Evolutionary conservation across 2,329 filamentous ascomycete genomes (phyloP).

Genomic region (Alternaria angustiovoidea): DNA sequence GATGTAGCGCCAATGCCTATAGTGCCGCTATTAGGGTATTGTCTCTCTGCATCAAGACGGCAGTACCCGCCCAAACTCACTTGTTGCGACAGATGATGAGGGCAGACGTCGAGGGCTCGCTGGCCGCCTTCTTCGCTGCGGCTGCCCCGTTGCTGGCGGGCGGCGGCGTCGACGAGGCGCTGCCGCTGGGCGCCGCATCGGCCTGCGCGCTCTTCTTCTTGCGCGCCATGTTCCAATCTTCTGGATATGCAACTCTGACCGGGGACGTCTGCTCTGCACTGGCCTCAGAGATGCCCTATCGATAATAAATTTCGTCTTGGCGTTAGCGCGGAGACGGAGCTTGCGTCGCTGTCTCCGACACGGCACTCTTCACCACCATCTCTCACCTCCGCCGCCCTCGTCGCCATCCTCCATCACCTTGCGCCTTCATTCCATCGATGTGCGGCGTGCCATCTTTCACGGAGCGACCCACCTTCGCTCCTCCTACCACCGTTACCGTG

Average conservation of each 20-base stretch:
- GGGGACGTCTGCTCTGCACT: constrained; percentile 12
- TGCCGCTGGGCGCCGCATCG: constrained; percentile 27
- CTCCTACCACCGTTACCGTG: not conserved
- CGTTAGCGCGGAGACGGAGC: constrained; percentile 19
- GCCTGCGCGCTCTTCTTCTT: constrained; percentile 46
- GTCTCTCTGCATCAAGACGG: constrained; percentile 9
- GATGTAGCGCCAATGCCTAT: constrained; percentile 84
- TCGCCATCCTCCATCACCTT: not conserved
- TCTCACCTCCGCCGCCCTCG: not conserved
- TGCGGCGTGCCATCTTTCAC: not conserved
- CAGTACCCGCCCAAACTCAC: constrained; percentile 44
- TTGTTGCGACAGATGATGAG: constrained; percentile 55
- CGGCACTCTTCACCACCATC: not conserved
- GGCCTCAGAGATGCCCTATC: constrained; percentile 9
- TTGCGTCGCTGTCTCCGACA: constrained; percentile 14
- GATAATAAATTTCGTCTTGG: constrained; percentile 32
- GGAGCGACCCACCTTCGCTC: not conserved
- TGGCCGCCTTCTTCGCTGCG: constrained; percentile 16
- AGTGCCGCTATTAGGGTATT: constrained; percentile 18
- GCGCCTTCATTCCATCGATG: not conserved
- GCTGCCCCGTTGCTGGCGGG: constrained; percentile 9
- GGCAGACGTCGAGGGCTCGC: constrained; percentile 34
- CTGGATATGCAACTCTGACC: constrained; percentile 4
- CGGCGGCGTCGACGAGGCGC: constrained; percentile 15
- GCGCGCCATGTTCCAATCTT: constrained; percentile 37